Percentiles rank a stretch among this genome's conserved stretches.
Conservation (phyloP, 2,329 filamentous ascomycete genomes). For the Pseudocercospora macadamiae region DNA sequence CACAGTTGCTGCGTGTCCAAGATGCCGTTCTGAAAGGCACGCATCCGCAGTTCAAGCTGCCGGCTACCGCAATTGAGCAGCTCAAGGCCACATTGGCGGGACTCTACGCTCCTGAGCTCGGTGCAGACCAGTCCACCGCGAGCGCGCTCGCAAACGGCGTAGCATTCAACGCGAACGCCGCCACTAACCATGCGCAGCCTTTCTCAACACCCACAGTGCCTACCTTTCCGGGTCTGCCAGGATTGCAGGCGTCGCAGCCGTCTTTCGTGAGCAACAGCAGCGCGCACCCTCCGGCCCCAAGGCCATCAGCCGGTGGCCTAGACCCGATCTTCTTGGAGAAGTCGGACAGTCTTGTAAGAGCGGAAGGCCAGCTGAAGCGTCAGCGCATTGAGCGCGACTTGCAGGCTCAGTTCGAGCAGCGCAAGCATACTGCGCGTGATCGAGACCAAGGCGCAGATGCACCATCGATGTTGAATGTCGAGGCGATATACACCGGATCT, state of each 20-base stretch:
- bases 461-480: constrained; percentile 46
- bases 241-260: constrained; percentile 22
- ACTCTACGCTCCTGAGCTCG: constrained; percentile 12
- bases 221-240: constrained; percentile 26
- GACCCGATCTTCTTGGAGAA: constrained; percentile 84
- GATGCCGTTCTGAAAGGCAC: constrained; percentile 79
- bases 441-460: constrained; percentile 55
- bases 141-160: constrained; percentile 24
- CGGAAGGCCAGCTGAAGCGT: constrained; percentile 78
- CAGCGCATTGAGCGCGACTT: constrained; percentile 78
- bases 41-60: constrained; percentile 65
- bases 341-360: constrained; percentile 79
- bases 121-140: constrained; percentile 12
- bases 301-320: constrained; percentile 56
- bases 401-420: constrained; percentile 74
- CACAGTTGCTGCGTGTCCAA: constrained; percentile 78
- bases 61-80: constrained; percentile 54
- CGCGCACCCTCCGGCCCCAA: constrained; percentile 17
- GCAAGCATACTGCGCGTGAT: constrained; percentile 53
- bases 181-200: constrained; percentile 31
- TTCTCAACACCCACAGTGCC: constrained; percentile 13
- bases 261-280: constrained; percentile 15
- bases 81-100: constrained; percentile 30
- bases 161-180: constrained; percentile 24
- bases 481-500: constrained; percentile 58